Base-by-base conservation (phyloP, 371 early-diverging fungal genomes). In the Umbelopsis sp. region DNA sequence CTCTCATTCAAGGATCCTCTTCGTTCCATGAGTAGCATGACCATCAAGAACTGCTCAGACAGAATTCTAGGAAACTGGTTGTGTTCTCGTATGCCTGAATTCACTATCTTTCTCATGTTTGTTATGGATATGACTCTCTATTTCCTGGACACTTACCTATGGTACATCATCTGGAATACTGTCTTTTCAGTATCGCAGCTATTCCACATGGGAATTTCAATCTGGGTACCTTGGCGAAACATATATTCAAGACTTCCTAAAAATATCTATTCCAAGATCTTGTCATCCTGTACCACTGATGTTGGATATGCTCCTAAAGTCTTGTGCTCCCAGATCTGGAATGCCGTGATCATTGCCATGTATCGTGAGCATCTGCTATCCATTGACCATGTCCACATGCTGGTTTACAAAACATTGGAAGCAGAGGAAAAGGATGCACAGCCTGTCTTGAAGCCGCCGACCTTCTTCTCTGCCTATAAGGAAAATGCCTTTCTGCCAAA, bases 71-170 rank as follows among this genome's bases (percentile, higher is more conserved):
- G 87, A 38, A 72, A 74, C 10, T 79, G 78, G 73, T 66, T 90
- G 22, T 92, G 93, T 74, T 65, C 75, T 10, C 74, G 86, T 37
- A 88, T 93, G 83, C 89, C 89, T 45, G 74, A 79, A 46, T 70
- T 92, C 51, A 88, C 93, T 0, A 87, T 93, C 20, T 74, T 86
- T 0, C 78, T 93, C 44, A 89, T 96, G 91, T 85, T 94, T 70
- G 76, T 87, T 38, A 85, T 93, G 4, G 89, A 93, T 41, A 67
- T 94, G 38, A 82, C 89, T 1, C 79, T 96, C 38, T 95, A 92
- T 82, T 94, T 95, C 77, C 78, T 95, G 73, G 96, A 95, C 63
- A 94, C 96, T 0, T 96, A 95, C 69, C 83, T 96, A 52, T 96
- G 96, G 96, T 96, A 93, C 73, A 91, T 94, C 11, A 89, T 94